These are phyloP conservation scores for Beauveria sp. DNA, from an alignment of 2,329 filamentous ascomycete species.

Conservation along the genomic window DNA sequence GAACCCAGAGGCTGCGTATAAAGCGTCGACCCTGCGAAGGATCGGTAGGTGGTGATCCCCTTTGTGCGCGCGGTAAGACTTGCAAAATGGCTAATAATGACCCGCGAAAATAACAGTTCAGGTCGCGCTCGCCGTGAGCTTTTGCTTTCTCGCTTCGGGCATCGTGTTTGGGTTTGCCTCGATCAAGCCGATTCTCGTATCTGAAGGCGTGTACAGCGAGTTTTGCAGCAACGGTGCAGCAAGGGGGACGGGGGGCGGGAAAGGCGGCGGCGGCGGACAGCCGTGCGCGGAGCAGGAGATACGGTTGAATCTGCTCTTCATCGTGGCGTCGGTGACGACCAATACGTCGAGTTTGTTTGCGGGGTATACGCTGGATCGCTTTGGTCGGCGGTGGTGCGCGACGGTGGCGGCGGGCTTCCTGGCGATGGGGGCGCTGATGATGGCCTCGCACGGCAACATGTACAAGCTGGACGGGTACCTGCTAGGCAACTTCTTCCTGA, in stretches of 20 bases:
- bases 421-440: slow-evolving; percentile 59
- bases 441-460: slow-evolving; percentile 58
- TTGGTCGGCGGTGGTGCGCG: slow-evolving; percentile 69
- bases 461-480: slow-evolving; percentile 65
- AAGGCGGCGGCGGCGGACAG: slow-evolving; percentile 18
- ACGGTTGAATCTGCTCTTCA: slow-evolving; percentile 85
- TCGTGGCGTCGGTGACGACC: slow-evolving; percentile 76
- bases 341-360: slow-evolving; percentile 82
- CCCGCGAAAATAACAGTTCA: slow-evolving; percentile 44
- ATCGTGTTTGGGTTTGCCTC: slow-evolving; percentile 81
- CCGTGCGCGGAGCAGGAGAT: slow-evolving; percentile 44
- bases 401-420: slow-evolving; percentile 64
- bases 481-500: slow-evolving; percentile 66
- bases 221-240: slow-evolving; percentile 38
- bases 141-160: slow-evolving; percentile 71
- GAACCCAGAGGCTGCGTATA: slow-evolving; percentile 2
- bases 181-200: slow-evolving; percentile 71
- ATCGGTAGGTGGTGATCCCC: not conserved
- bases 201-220: slow-evolving; percentile 62
- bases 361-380: slow-evolving; percentile 76
- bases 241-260: slow-evolving; percentile 8
- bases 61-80: no score
- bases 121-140: slow-evolving; percentile 59
- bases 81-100: not conserved
- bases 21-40: slow-evolving; percentile 1